Conservation (phyloP, 202 grass and related monocot genomes). For the Panicum hallii region DNA sequence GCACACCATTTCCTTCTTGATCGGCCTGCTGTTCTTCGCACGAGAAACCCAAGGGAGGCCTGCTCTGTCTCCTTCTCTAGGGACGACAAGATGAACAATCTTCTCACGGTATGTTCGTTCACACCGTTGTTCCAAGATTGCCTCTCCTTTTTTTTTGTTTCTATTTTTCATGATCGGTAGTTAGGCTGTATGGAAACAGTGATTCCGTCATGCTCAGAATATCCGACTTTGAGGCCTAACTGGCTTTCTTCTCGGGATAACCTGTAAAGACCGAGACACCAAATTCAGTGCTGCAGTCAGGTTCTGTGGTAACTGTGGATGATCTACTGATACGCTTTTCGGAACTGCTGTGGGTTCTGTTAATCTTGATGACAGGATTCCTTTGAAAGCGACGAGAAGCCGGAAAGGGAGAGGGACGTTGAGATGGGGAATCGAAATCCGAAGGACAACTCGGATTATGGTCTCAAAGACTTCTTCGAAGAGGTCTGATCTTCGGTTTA, state of each 20-base stretch:
- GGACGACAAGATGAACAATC: slow-evolving; percentile 58
- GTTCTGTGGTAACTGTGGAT: neutral
- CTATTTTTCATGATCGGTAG: neutral
- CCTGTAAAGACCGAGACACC: neutral
- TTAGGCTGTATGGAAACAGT: neutral
- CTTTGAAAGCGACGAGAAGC: slow-evolving; percentile 46
- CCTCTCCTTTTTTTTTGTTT: neutral
- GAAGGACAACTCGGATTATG: slow-evolving; percentile 62
- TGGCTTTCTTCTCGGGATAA: neutral
- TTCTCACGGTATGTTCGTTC: slow-evolving; percentile 56
- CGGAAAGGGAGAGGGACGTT: slow-evolving; percentile 54
- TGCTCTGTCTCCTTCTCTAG: neutral
- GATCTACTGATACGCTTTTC: neutral
- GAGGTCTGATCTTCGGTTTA: slow-evolving; percentile 50
- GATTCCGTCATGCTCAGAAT: neutral
- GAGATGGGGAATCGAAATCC: slow-evolving; percentile 71
- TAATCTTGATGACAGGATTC: slow-evolving; percentile 52
- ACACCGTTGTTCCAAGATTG: neutral
- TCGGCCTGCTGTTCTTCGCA: neutral
- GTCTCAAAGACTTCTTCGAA: slow-evolving; percentile 73
- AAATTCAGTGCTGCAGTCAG: slow-evolving; percentile 6
- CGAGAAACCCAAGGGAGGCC: neutral
- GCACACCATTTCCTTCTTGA: neutral
- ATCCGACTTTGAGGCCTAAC: neutral
- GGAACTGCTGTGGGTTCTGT: slow-evolving; percentile 7